Conservation (phyloP, 2,329 filamentous ascomycete genomes). For the Aspergillus flavus region DNA sequence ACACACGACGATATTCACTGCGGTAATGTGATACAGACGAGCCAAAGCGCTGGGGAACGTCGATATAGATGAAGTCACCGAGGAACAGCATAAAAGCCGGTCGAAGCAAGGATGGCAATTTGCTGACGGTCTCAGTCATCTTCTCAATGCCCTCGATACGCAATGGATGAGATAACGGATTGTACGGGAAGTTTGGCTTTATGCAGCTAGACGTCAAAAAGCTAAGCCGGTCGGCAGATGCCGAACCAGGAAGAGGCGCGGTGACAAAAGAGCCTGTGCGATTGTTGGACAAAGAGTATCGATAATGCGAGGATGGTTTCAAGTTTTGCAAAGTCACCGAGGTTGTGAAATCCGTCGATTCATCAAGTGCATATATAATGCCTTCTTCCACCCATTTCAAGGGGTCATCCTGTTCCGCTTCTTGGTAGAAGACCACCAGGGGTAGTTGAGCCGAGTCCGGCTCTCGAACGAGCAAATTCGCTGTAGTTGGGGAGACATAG, state of each 20-base stretch:
- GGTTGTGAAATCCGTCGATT: conserved; percentile 81
- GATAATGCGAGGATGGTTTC: conserved; percentile 72
- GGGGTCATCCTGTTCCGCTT: conserved; percentile 34
- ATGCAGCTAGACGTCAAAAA: conserved; percentile 94
- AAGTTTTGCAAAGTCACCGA: conserved; percentile 69
- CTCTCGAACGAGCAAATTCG: conserved; percentile 82
- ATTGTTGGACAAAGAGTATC: conserved; percentile 85
- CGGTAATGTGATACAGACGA: conserved; percentile 74
- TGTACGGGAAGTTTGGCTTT: conserved; percentile 88
- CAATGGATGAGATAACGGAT: conserved; percentile 77
- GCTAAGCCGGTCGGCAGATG: conserved; percentile 72
- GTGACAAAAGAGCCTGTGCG: conserved; percentile 80
- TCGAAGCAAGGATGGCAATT: conserved; percentile 59
- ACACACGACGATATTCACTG: conserved; percentile 92
- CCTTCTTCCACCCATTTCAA: conserved; percentile 67
- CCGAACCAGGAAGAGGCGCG: conserved; percentile 69
- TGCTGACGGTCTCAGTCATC: conserved; percentile 71
- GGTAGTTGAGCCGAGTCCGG: conserved; percentile 75
- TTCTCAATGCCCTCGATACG: conserved; percentile 78
- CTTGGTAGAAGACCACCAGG: conserved; percentile 66
- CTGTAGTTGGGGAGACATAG: conserved; percentile 78
- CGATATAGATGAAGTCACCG: conserved; percentile 57
- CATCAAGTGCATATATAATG: conserved; percentile 65
- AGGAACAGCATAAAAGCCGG: conserved; percentile 63
- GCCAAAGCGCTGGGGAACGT: conserved; percentile 82